Base-by-base conservation (phyloP, 2,329 filamentous ascomycete genomes). In the Amylocarpus encephaloides region DNA sequence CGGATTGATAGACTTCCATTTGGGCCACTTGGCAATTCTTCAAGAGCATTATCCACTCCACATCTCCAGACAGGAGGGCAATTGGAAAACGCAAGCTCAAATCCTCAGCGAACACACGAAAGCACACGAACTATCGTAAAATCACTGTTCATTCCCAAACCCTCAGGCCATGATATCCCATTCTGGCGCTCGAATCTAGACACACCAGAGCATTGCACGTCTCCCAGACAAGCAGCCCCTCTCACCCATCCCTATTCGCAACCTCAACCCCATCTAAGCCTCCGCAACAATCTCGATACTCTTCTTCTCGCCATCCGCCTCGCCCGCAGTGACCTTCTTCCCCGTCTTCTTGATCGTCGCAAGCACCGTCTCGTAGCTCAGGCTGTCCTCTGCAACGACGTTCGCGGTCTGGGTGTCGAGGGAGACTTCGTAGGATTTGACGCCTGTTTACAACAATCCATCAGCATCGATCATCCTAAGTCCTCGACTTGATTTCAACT, bases 281-380 rank as follows among this genome's bases (percentile, higher is more conserved):
- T 41, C 49, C 13, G 16, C 12, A 32, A 39, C 33, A 38, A 51
- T 18, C 41, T 46, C 49, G 33, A 44, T 43, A 34, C 43, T 48
- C 32, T 38, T 48, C 44, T 43, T 51, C 52, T 78, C 75, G 48
- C 86, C 86, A 66, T 91, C 85, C 19, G 78, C 84, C 73, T 82
- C 80, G 60, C 78, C 86, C 26, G 77, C 82, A 71, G 86, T 94
- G 67, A 96, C 83, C 65, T 85, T 86, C 81, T 96, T 96, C 65
- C 91, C 91, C 11, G 91, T 95, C 82, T 95, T 95, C 78, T 86
- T 83, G 70, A 95, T 95, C 69, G 87, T 93, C 67, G 80, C 77
- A 55, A 95, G 82, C 52, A 82, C 88, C 59, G 88, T 88, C 59
- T 88, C 82, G 74, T 92, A 95, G 51, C 79, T 75, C 56, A 94